These are phyloP conservation scores for Nasturtium officinale DNA, from an alignment of 345 rosid species.

Conservation along the genomic window DNA sequence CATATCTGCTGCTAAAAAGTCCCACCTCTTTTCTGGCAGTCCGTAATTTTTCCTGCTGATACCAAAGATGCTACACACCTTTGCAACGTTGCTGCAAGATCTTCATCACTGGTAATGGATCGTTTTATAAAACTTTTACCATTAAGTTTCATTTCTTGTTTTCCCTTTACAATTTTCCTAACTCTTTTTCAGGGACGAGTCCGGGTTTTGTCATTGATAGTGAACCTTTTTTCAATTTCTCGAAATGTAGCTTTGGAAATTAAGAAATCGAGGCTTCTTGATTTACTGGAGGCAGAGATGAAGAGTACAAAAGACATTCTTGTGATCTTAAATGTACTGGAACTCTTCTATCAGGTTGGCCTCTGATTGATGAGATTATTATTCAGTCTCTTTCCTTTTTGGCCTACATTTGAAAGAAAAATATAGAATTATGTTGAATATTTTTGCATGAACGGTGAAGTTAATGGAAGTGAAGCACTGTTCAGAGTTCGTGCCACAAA, in stretches of 20 bases:
- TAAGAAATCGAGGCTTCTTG: conserved; percentile 63
- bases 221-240: conserved; percentile 88
- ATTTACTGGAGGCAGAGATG: conserved; percentile 75
- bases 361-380: conserved; percentile 5
- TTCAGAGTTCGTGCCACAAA: conserved; percentile 70
- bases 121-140: not conserved
- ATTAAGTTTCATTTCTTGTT: conserved; percentile 10
- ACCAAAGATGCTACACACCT: conserved; percentile 61
- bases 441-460: conserved; percentile 49
- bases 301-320: conserved; percentile 64
- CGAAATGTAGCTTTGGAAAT: conserved; percentile 64
- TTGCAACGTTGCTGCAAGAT: conserved; percentile 60
- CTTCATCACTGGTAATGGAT: conserved; percentile 70
- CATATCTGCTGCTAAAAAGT: conserved; percentile 10
- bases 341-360: conserved; percentile 85
- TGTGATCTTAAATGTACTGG: conserved; percentile 67
- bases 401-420: conserved; percentile 17
- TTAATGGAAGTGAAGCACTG: conserved; percentile 73
- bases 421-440: not conserved
- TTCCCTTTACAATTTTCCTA: not conserved
- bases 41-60: conserved; percentile 62
- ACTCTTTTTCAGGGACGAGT: conserved; percentile 72
- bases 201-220: conserved; percentile 75
- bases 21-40: conserved; percentile 47
- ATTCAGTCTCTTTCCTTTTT: not conserved